Evolutionary conservation across 1,284 basidiomycete species (phyloP).

Genomic region (Sutorius eximius): DNA sequence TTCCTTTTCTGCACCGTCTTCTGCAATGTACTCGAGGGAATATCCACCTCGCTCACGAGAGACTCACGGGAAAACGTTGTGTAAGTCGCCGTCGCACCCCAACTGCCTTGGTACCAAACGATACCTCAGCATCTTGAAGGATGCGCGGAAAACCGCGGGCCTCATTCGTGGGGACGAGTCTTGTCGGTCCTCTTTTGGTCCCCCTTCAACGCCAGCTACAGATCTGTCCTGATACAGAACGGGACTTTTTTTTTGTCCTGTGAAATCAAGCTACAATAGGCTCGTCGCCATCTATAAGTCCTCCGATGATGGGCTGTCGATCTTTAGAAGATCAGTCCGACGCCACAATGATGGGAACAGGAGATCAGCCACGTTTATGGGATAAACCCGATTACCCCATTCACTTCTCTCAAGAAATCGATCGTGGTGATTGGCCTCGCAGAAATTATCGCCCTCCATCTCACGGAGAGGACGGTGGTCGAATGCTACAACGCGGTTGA

Average conservation of each 20-base stretch:
- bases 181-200: conserved; percentile 5
- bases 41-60: not conserved
- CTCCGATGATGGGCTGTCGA: conserved; percentile 8
- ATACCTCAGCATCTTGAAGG: not conserved
- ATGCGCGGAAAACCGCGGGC: not conserved
- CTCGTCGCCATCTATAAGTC: not conserved
- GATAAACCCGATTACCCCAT: not conserved
- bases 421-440: conserved; percentile 1
- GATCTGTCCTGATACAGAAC: conserved; percentile 14
- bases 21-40: not conserved
- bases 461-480: not conserved
- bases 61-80: not conserved
- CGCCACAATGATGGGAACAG: conserved; percentile 4
- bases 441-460: not conserved
- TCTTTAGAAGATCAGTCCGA: conserved; percentile 11
- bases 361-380: not conserved
- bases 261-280: not conserved
- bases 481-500: not conserved
- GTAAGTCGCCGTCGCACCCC: conserved; percentile 3
- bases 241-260: not conserved
- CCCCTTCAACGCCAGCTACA: not conserved
- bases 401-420: not conserved
- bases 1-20: not conserved
- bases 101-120: not conserved
- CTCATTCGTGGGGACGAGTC: conserved; percentile 8